Percentiles rank a stretch among this genome's conserved stretches.
These are phyloP conservation scores for Malbranchea cinnamomea DNA, from an alignment of 2,329 filamentous ascomycete species.

Conservation along the genomic window DNA sequence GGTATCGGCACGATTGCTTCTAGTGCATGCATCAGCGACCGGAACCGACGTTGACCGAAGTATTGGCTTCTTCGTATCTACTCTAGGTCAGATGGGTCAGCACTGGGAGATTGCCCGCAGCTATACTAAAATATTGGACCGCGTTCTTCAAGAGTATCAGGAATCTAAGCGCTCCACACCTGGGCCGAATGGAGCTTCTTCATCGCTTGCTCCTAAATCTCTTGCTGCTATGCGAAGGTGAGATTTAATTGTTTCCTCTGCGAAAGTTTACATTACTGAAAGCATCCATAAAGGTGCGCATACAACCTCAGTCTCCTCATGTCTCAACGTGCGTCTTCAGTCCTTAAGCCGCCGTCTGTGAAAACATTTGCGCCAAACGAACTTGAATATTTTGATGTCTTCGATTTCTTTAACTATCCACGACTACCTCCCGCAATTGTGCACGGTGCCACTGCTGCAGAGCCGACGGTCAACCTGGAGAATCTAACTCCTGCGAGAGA, in stretches of 20 bases:
- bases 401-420: slow-evolving; percentile 34
- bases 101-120: slow-evolving; percentile 32
- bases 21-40: slow-evolving; percentile 29
- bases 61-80: slow-evolving; percentile 32
- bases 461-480: neutral
- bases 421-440: neutral
- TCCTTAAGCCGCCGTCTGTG: slow-evolving; percentile 25
- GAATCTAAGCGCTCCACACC: slow-evolving; percentile 2
- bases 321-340: slow-evolving; percentile 22
- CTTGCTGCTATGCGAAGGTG: slow-evolving; percentile 28
- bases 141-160: slow-evolving; percentile 18
- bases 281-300: slow-evolving; percentile 13
- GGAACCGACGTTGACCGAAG: slow-evolving; percentile 23
- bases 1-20: slow-evolving; percentile 28
- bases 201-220: slow-evolving; percentile 15
- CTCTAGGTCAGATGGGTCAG: slow-evolving; percentile 27
- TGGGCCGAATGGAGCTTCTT: neutral
- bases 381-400: slow-evolving; percentile 31
- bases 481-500: neutral
- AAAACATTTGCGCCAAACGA: slow-evolving; percentile 27
- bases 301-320: slow-evolving; percentile 27
- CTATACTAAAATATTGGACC: slow-evolving; percentile 28
- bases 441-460: neutral
- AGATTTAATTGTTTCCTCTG: slow-evolving; percentile 11
- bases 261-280: slow-evolving; percentile 7